phyloP scores from a whole-genome alignment of 1,284 basidiomycete genomes.

The Tilletia caries region DNA sequence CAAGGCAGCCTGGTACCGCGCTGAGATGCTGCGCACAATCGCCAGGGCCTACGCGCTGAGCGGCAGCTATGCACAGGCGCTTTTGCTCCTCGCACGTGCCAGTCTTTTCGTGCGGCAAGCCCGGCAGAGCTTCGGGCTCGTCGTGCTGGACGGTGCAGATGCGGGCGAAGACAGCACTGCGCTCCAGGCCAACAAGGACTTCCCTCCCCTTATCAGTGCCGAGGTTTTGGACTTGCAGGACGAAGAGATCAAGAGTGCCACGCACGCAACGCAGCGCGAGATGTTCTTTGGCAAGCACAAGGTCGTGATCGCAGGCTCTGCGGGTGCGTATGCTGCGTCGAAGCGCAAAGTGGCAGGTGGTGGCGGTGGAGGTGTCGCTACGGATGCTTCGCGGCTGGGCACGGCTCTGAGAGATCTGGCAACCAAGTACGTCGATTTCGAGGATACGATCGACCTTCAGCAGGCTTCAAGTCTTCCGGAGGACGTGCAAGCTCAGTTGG shows the following conservation, averaged over 20 bases:
- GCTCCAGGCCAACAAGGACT: constrained; percentile 17
- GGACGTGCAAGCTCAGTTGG: constrained; percentile 23
- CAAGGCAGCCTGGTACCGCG: constrained; percentile 47
- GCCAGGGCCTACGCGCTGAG: constrained; percentile 42
- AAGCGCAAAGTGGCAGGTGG: not conserved
- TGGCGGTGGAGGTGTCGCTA: not conserved
- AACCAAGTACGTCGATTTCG: constrained; percentile 47
- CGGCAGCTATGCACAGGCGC: constrained; percentile 29
- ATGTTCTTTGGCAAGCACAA: constrained; percentile 25
- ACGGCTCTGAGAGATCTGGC: constrained; percentile 42
- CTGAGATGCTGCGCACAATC: constrained; percentile 41
- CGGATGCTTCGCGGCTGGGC: constrained; percentile 19
- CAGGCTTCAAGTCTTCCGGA: constrained; percentile 1
- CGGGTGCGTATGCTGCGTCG: constrained; percentile 9
- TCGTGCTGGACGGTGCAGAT: constrained; percentile 35
- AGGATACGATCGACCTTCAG: constrained; percentile 18
- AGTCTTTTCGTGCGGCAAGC: constrained; percentile 49
- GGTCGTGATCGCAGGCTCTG: constrained; percentile 11
- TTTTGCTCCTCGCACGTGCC: constrained; percentile 44
- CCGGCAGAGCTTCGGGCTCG: constrained; percentile 40
- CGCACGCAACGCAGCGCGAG: constrained; percentile 28
- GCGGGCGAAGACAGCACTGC: constrained; percentile 35
- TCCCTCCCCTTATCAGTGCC: constrained; percentile 26
- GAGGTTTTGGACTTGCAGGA: constrained; percentile 33
- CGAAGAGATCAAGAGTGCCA: constrained; percentile 23